phyloP scores from a whole-genome alignment of 176 grass and related monocot genomes.

The Stipa capillata region DNA sequence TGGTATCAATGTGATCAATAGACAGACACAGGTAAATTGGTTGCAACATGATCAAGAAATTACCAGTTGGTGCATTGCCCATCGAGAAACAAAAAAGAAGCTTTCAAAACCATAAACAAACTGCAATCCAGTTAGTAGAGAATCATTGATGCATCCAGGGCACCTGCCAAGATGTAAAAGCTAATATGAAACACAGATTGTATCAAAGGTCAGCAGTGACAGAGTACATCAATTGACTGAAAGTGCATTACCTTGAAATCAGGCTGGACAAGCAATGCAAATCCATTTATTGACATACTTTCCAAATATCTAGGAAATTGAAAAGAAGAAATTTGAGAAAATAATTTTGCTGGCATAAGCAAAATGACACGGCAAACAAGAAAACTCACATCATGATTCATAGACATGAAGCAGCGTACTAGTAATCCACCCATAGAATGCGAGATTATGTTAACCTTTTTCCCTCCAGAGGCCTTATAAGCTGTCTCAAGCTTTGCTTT shows the following conservation, averaged over 20 bases:
- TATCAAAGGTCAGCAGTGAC: not conserved
- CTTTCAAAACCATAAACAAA: constrained; percentile 88
- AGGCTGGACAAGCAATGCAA: constrained; percentile 89
- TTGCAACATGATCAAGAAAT: too few relatives aligned
- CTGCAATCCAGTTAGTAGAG: constrained; percentile 81
- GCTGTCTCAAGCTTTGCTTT: constrained; percentile 82
- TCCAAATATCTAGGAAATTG: constrained; percentile 44
- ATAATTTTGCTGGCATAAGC: not conserved
- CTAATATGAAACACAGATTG: not conserved
- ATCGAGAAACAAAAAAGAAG: constrained; percentile 89
- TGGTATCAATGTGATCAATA: too few relatives aligned
- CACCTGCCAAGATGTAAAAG: constrained; percentile 42
- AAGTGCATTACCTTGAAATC: constrained; percentile 72
- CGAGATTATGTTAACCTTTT: constrained; percentile 86
- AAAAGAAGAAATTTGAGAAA: not conserved
- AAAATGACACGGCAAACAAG: constrained; percentile 4
- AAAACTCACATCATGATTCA: constrained; percentile 77
- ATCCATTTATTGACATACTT: constrained; percentile 97
- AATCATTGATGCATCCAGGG: constrained; percentile 84
- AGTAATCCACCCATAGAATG: constrained; percentile 99
- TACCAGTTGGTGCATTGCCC: constrained; percentile 91
- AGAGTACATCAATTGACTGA: not conserved
- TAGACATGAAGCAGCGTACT: constrained; percentile 74
- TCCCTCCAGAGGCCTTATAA: constrained; percentile 75
- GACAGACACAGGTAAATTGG: too few relatives aligned